phyloP scores from a whole-genome alignment of 192 early-diverging fungal species.

The Coemansia sp. region DNA sequence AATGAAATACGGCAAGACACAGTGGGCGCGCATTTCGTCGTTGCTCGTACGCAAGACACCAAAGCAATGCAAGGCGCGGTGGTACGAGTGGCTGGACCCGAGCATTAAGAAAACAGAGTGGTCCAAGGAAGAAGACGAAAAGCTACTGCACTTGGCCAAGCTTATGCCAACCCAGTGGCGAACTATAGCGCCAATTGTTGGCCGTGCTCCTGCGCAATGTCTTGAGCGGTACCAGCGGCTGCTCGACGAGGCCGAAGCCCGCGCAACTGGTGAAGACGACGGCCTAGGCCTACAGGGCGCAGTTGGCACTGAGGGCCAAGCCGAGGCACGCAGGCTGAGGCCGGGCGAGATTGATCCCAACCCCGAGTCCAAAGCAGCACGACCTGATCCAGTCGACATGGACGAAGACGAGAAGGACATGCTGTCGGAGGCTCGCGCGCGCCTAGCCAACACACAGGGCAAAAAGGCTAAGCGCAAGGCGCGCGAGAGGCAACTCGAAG shows the following conservation, averaged over 20 bases:
- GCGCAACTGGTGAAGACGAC: slow-evolving; percentile 61
- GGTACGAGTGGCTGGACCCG: slow-evolving; percentile 99
- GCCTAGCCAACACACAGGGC: slow-evolving; percentile 98
- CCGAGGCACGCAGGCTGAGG: slow-evolving; percentile 74
- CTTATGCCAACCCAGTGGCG: slow-evolving; percentile 99
- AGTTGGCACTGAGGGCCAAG: slow-evolving; percentile 46
- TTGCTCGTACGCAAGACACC: slow-evolving; percentile 92
- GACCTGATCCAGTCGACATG: slow-evolving; percentile 99
- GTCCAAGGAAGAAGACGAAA: slow-evolving; percentile 98
- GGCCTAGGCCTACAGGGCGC: slow-evolving; percentile 63
- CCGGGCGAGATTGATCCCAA: slow-evolving; percentile 98
- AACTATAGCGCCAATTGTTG: slow-evolving; percentile 97
- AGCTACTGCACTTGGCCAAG: slow-evolving; percentile 93
- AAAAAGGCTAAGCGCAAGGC: slow-evolving; percentile 99
- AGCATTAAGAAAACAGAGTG: slow-evolving; percentile 99
- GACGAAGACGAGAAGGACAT: slow-evolving; percentile 99
- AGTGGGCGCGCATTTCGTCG: slow-evolving; percentile 98
- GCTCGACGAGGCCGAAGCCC: slow-evolving; percentile 92
- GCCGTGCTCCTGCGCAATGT: slow-evolving; percentile 94
- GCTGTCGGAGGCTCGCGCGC: slow-evolving; percentile 95
- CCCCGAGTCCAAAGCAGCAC: slow-evolving; percentile 94
- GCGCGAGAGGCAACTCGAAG: slow-evolving; percentile 94
- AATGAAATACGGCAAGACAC: slow-evolving; percentile 97
- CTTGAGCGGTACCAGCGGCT: slow-evolving; percentile 93
- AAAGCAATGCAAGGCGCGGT: slow-evolving; percentile 98